Percentiles rank a stretch among this genome's conserved stretches.
phyloP scores from a whole-genome alignment of 176 grass and related monocot species.

The Musa beccarii region DNA sequence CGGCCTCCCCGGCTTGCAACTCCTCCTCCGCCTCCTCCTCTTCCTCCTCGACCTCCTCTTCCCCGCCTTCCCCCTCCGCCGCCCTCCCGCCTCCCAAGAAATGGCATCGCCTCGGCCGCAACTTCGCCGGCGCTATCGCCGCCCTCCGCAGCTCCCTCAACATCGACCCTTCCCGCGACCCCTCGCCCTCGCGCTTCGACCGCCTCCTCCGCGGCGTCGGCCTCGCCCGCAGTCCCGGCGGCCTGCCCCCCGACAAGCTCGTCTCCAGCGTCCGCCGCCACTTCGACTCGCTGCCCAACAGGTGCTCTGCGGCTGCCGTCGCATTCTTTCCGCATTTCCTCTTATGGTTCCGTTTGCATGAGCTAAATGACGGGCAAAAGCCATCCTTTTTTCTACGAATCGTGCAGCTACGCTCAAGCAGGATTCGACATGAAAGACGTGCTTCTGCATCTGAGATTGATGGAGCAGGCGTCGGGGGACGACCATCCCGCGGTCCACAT shows the following conservation, averaged over 20 bases:
- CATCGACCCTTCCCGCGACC: constrained; percentile 44
- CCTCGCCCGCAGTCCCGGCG: constrained; percentile 55
- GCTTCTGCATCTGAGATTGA: constrained; percentile 65
- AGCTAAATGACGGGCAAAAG: background rate
- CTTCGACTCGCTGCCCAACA: constrained; percentile 87
- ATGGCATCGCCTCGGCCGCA: constrained; percentile 75
- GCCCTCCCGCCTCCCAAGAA: constrained; percentile 50
- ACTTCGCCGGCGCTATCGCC: constrained; percentile 79
- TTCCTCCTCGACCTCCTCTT: background rate
- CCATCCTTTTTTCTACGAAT: background rate
- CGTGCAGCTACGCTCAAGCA: constrained; percentile 68
- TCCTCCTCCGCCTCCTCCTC: constrained; percentile 12
- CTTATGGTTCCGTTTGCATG: background rate
- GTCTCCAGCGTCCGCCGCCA: constrained; percentile 77
- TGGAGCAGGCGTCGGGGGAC: constrained; percentile 66
- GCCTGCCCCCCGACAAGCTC: constrained; percentile 76
- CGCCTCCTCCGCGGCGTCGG: constrained; percentile 37
- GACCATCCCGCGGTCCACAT: constrained; percentile 61
- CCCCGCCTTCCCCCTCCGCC: background rate
- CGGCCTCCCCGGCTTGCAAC: constrained; percentile 19
- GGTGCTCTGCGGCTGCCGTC: constrained; percentile 18
- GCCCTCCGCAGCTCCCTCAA: constrained; percentile 80
- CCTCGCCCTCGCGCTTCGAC: constrained; percentile 33
- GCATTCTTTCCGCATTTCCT: background rate
- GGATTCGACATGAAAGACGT: constrained; percentile 98